Conservation (phyloP, 345 rosid species). For the Leavenworthia alabamica region DNA sequence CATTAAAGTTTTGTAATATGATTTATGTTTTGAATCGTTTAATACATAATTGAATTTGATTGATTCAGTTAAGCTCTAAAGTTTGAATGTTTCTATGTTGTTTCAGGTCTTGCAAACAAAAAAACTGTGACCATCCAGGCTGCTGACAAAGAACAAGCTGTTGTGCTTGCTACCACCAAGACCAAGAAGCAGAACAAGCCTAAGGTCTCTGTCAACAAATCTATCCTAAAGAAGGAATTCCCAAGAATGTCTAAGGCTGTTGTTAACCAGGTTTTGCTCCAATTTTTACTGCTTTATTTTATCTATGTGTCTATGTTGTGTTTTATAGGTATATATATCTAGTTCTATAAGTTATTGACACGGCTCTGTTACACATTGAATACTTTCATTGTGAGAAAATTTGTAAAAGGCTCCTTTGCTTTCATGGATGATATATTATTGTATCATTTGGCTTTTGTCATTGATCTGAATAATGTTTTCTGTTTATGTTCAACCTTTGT, state of each 20-base stretch:
- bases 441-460: conserved; percentile 31
- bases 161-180: conserved; percentile 69
- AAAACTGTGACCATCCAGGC: conserved; percentile 70
- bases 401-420: background rate
- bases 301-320: background rate
- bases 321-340: background rate
- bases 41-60: no score
- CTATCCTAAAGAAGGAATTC: conserved; percentile 65
- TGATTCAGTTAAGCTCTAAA: no score
- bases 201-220: conserved; percentile 51
- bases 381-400: no score
- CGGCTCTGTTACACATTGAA: no score
- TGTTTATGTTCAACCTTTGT: background rate
- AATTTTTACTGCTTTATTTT: background rate
- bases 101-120: conserved; percentile 66
- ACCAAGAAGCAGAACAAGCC: conserved; percentile 85
- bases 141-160: conserved; percentile 53
- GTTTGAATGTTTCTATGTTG: no score
- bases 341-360: background rate
- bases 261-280: conserved; percentile 42
- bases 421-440: conserved; percentile 17
- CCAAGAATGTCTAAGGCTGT: conserved; percentile 70
- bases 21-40: no score
- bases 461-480: background rate
- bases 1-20: no score